These are phyloP conservation scores for Berberis thunbergii DNA, from an alignment of 164 flowering plant genomes.

Conservation along the genomic window DNA sequence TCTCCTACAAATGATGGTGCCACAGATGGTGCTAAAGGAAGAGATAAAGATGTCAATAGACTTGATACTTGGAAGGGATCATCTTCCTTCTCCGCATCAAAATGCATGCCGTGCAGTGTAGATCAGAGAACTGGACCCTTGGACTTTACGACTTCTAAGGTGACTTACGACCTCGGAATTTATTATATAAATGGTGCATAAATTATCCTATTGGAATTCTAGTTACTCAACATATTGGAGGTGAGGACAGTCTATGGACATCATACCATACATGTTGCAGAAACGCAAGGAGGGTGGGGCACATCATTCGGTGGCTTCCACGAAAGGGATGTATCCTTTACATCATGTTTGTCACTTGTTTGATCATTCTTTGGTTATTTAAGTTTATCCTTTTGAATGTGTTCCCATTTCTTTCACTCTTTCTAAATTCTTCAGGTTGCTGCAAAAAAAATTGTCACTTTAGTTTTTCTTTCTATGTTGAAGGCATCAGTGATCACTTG, in stretches of 20 bases:
- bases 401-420: not conserved
- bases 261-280: slow-evolving; percentile 2
- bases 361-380: not conserved
- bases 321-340: not conserved
- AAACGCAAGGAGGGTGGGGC: slow-evolving; percentile 8
- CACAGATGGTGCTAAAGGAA: slow-evolving; percentile 15
- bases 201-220: not conserved
- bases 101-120: slow-evolving; percentile 15
- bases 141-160: slow-evolving; percentile 31
- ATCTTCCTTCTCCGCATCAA: slow-evolving; percentile 31
- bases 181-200: slow-evolving; percentile 6
- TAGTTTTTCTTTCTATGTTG: not conserved
- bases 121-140: slow-evolving; percentile 1
- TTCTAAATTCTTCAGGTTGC: too few relatives aligned
- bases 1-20: slow-evolving; percentile 21
- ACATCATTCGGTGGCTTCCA: slow-evolving; percentile 11
- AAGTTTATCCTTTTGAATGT: not conserved
- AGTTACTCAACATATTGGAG: not conserved
- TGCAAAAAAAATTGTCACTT: not conserved
- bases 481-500: not conserved
- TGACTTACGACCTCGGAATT: slow-evolving; percentile 15
- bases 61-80: slow-evolving; percentile 35
- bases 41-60: slow-evolving; percentile 19
- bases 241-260: not conserved
- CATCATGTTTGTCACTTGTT: not conserved